These are phyloP conservation scores for Peronospora farinosa DNA, from an alignment of 352 stramenopile species.

Conservation along the genomic window DNA sequence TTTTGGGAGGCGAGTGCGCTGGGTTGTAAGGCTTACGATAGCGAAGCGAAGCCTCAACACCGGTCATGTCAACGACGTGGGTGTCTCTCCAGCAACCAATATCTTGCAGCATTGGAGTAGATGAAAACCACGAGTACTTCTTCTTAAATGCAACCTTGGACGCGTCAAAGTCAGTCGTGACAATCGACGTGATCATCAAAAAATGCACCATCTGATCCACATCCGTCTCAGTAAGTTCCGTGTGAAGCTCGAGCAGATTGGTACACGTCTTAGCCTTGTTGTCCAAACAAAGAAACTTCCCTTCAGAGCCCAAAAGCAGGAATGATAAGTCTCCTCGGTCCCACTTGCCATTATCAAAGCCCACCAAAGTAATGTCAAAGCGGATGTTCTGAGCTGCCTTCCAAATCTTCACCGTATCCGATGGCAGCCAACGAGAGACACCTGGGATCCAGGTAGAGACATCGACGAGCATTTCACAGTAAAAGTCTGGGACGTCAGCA, in stretches of 20 bases:
- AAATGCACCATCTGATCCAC: slow-evolving; percentile 56
- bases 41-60: slow-evolving; percentile 35
- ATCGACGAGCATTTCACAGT: slow-evolving; percentile 59
- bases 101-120: slow-evolving; percentile 31
- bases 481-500: slow-evolving; percentile 49
- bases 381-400: slow-evolving; percentile 54
- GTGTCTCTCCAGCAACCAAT: slow-evolving; percentile 51
- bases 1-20: slow-evolving; percentile 22
- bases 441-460: slow-evolving; percentile 68
- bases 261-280: slow-evolving; percentile 42
- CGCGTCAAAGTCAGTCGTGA: slow-evolving; percentile 45
- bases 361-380: slow-evolving; percentile 60
- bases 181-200: slow-evolving; percentile 49
- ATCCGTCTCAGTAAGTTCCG: slow-evolving; percentile 29
- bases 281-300: slow-evolving; percentile 50
- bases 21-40: slow-evolving; percentile 48
- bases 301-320: slow-evolving; percentile 37
- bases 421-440: slow-evolving; percentile 60
- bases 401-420: slow-evolving; percentile 72
- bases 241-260: slow-evolving; percentile 33
- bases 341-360: slow-evolving; percentile 58
- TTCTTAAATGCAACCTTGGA: slow-evolving; percentile 36
- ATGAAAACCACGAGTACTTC: slow-evolving; percentile 48
- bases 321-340: slow-evolving; percentile 61
- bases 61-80: slow-evolving; percentile 44